Evolutionary conservation across 176 grass and related monocot species (phyloP).

Genomic region (Alloteropsis semialata): DNA sequence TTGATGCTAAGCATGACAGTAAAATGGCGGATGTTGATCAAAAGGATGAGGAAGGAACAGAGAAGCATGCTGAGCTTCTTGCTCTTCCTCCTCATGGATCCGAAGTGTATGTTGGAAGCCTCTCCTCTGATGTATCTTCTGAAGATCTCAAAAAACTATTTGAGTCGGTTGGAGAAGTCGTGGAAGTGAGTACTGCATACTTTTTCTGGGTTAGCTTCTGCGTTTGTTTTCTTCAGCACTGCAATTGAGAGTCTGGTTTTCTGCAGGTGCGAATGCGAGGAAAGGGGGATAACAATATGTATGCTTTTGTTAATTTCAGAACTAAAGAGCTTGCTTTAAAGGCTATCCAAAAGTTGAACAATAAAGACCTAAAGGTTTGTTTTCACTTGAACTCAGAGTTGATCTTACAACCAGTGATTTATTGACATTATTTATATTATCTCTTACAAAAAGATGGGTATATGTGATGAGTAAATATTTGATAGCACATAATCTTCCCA

Average conservation of each 20-base stretch:
- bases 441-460: not conserved
- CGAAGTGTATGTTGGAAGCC: conserved; percentile 74
- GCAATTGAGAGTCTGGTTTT: not conserved
- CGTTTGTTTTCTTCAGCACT: conserved; percentile 16
- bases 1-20: conserved; percentile 19
- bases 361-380: conserved; percentile 62
- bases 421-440: not conserved
- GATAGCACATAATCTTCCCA: not conserved
- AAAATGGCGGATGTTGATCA: conserved; percentile 16
- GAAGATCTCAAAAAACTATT: conserved; percentile 80
- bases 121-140: conserved; percentile 58
- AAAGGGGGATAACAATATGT: conserved; percentile 56
- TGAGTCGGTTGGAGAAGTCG: conserved; percentile 72
- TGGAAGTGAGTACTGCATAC: conserved; percentile 66
- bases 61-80: conserved; percentile 65
- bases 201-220: conserved; percentile 23
- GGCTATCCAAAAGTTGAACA: conserved; percentile 71
- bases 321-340: conserved; percentile 62
- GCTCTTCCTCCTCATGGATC: conserved; percentile 92
- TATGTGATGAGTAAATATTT: not conserved
- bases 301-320: conserved; percentile 86
- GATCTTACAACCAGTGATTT: not conserved
- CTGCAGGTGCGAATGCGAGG: conserved; percentile 77
- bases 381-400: not conserved
- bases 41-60: conserved; percentile 33